Evolutionary conservation across 192 early-diverging fungal species (phyloP).

Genomic region (Coemansia sp.): DNA sequence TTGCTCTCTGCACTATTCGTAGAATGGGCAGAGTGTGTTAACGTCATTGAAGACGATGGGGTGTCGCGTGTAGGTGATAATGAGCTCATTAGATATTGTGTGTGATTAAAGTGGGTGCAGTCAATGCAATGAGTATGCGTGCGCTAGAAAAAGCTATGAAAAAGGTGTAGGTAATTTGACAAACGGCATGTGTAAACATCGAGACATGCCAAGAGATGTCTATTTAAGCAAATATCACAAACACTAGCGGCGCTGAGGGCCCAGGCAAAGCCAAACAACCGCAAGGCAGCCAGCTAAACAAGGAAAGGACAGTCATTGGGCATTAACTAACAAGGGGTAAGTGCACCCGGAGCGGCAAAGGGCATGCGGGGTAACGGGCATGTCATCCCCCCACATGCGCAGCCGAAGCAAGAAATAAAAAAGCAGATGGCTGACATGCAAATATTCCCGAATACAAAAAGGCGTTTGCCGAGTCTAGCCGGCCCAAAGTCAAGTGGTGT

Average conservation of each 20-base stretch:
- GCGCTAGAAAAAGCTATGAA: background rate
- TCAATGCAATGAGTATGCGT: background rate
- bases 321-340: background rate
- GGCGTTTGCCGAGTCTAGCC: background rate
- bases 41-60: background rate
- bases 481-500: background rate
- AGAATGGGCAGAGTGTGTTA: background rate
- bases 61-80: background rate
- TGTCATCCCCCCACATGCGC: background rate
- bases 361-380: background rate
- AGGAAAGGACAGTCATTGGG: background rate
- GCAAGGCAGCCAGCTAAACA: background rate
- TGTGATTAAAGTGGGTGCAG: background rate
- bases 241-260: background rate
- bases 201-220: background rate
- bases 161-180: background rate
- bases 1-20: background rate
- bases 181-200: background rate
- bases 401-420: background rate
- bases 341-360: background rate
- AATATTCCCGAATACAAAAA: background rate
- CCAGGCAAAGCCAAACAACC: background rate
- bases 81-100: background rate
- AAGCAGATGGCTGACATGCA: background rate
- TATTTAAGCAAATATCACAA: background rate